Evolutionary conservation across 495 filamentous ascomycete genomes (phyloP), one percentile per base, ranked within the genome.

Genomic region (Hapsidospora chrysogenum): DNA sequence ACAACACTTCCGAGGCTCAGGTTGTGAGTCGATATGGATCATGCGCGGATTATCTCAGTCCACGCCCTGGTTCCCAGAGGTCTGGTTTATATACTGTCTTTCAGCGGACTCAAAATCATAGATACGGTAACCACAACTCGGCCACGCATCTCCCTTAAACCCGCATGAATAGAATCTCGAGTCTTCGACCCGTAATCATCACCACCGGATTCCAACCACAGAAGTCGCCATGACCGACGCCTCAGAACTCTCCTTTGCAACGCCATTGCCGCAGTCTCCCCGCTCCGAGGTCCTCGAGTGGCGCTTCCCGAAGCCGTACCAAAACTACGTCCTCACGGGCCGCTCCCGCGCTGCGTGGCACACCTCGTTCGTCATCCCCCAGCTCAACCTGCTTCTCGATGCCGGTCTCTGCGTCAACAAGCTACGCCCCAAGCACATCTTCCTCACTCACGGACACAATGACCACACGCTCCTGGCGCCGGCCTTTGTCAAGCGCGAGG

Each of bases 301-400:
- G 53, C 32, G 43, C 11, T 52, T 59, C 39, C 56, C 56, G 17
- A 46, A 44, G n/a, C 54, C 56, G 0, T 52, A 46, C 44, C 37
- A 45, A 18, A 37, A 51, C 40, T 47, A 49, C 35, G 40, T 49
- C 21, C 48, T 59, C 2, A 55, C 50, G 10, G 56, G 56, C 21
- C 43, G 44, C 9, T 59, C 56, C 1, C 52, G 56, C 17, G 56
- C 56, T 2, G 56, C 56, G 20, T 59, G 56, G 56, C 56, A 59
- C 47, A 59, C 56, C 11, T 59, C 56, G 7, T 59, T 59, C 31
- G 41, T 59, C 16, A 45, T 59, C 35, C 50, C 56, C 9, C 45
- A 52, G 34, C 52, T 59, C 32, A 51, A 55, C 31, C 48, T 59
- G 9, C 45, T 59, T 11, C 48, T 59, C 11, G 56, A 59, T 44